Evolutionary conservation across 305 asterid species (phyloP).

Genomic region (Galium porrigens): DNA sequence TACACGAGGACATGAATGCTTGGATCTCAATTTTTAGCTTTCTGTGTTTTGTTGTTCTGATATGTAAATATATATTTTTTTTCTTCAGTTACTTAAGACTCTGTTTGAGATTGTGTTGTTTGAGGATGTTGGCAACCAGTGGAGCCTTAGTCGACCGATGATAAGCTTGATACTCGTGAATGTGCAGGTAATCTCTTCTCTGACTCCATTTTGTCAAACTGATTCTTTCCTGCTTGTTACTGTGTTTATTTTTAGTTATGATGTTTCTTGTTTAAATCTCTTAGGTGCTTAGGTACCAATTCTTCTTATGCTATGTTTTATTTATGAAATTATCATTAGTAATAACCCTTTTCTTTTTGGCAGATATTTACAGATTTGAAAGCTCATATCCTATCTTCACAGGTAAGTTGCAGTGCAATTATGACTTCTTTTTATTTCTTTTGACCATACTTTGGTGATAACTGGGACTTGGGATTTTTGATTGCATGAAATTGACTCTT

Average conservation of each 20-base stretch:
- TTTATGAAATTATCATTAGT: neutral
- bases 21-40: neutral
- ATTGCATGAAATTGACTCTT: neutral
- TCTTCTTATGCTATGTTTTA: neutral
- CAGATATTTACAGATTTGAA: conserved; percentile 78
- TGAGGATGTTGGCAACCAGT: conserved; percentile 86
- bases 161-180: conserved; percentile 80
- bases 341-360: conserved; percentile 13
- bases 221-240: neutral
- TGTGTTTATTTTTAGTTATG: neutral
- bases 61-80: conserved; percentile 6
- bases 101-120: conserved; percentile 86
- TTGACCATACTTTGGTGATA: neutral
- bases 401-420: conserved; percentile 31
- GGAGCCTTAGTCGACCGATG: conserved; percentile 97
- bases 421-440: neutral
- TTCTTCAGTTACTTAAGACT: conserved; percentile 63
- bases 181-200: conserved; percentile 51
- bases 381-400: conserved; percentile 76
- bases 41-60: neutral
- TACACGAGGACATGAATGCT: neutral
- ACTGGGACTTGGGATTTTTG: neutral
- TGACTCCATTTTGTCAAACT: conserved; percentile 1
- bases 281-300: neutral
- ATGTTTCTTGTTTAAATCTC: conserved; percentile 5